These are phyloP conservation scores for Epichloe gansuensis DNA, from an alignment of 2,329 filamentous ascomycete species.

Conservation along the genomic window DNA sequence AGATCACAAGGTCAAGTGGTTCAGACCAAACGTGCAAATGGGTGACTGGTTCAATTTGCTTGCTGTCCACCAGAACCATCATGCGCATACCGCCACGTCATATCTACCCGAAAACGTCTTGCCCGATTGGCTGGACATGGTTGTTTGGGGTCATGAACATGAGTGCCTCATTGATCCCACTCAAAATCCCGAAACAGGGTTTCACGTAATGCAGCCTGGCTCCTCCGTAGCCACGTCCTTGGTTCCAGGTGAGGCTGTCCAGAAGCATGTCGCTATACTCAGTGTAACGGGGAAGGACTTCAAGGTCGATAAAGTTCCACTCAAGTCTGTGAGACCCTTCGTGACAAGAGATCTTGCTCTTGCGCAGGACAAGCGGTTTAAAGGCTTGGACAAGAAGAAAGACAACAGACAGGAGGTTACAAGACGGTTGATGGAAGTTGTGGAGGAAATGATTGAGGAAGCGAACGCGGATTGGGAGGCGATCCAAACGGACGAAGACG, in stretches of 20 bases:
- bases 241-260: conserved; percentile 75
- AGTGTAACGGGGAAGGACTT: conserved; percentile 77
- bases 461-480: conserved; percentile 72
- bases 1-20: conserved; percentile 90
- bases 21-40: conserved; percentile 66
- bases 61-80: conserved; percentile 91
- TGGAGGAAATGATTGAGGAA: conserved; percentile 78
- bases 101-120: conserved; percentile 90
- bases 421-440: conserved; percentile 59
- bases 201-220: conserved; percentile 94
- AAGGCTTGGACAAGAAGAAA: conserved; percentile 64
- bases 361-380: conserved; percentile 62
- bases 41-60: conserved; percentile 93
- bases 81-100: conserved; percentile 82
- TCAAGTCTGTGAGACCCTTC: conserved; percentile 86
- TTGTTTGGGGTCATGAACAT: conserved; percentile 97
- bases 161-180: conserved; percentile 83
- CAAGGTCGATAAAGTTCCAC: conserved; percentile 62
- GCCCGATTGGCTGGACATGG: conserved; percentile 79
- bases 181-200: conserved; percentile 75
- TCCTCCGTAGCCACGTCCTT: conserved; percentile 93
- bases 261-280: conserved; percentile 82
- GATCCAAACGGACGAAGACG: conserved; percentile 55
- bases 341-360: conserved; percentile 74
- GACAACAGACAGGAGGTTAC: conserved; percentile 78